phyloP scores from a whole-genome alignment of 208 protist genomes.

The Leishmania aethiopica region DNA sequence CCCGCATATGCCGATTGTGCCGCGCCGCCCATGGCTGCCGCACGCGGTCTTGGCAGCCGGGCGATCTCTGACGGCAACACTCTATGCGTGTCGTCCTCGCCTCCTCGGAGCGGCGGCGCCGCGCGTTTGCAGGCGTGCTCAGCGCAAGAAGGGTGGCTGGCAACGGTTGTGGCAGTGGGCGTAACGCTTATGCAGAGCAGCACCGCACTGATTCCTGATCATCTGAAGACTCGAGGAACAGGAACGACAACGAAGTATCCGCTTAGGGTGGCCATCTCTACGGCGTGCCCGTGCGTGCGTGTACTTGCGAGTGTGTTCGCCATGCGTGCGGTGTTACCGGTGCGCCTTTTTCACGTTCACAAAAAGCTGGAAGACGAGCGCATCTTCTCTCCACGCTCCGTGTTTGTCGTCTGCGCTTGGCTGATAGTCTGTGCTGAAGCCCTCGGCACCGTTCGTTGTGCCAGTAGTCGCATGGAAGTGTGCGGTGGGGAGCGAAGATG shows the following conservation, averaged over 20 bases:
- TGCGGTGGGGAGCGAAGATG: background rate
- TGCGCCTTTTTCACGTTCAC: background rate
- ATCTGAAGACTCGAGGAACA: conserved; percentile 1
- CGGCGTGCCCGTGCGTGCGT: background rate
- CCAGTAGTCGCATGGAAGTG: background rate
- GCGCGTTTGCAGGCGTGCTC: background rate
- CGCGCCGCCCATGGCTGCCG: too few relatives aligned
- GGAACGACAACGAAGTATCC: conserved; percentile 24
- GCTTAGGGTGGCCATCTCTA: background rate
- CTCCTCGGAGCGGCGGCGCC: too few relatives aligned
- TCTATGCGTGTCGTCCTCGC: too few relatives aligned
- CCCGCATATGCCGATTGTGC: too few relatives aligned
- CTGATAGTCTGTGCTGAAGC: background rate
- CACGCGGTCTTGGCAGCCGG: too few relatives aligned
- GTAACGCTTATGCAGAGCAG: background rate
- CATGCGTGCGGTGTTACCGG: background rate
- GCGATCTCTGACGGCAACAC: too few relatives aligned
- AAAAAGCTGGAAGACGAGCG: background rate
- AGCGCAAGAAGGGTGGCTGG: background rate
- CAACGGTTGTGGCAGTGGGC: background rate
- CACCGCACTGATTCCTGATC: background rate
- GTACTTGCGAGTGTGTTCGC: background rate
- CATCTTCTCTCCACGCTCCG: background rate
- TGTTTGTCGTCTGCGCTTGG: background rate
- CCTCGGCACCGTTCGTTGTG: background rate